phyloP scores from a whole-genome alignment of 768 basidiomycete species.

The Boletus sp. region DNA sequence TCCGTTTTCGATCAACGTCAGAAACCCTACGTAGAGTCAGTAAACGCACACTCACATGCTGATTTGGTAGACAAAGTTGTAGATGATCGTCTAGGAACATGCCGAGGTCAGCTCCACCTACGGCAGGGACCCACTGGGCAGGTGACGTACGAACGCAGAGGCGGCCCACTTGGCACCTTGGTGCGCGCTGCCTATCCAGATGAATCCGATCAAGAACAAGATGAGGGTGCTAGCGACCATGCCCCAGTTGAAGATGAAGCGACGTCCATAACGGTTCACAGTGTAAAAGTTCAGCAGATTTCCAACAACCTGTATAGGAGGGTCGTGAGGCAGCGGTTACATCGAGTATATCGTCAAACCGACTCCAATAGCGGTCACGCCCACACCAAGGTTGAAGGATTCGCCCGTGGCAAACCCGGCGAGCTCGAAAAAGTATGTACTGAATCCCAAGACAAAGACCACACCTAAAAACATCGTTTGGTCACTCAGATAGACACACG shows the following conservation, averaged over 20 bases:
- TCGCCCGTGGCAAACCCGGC: constrained; percentile 29
- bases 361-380: constrained; percentile 29
- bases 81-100: constrained; percentile 25
- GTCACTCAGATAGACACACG: background rate
- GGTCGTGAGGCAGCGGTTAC: background rate
- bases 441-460: constrained; percentile 28
- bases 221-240: constrained; percentile 24
- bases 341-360: background rate
- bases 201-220: constrained; percentile 27
- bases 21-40: background rate
- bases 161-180: constrained; percentile 23
- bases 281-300: constrained; percentile 28
- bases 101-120: background rate
- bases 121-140: no score
- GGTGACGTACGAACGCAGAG: constrained; percentile 19
- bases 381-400: constrained; percentile 34
- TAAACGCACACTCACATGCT: constrained; percentile 18
- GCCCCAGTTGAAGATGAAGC: constrained; percentile 30
- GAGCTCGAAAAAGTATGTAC: constrained; percentile 38
- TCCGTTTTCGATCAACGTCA: background rate
- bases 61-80: constrained; percentile 30
- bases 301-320: constrained; percentile 18
- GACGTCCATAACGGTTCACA: constrained; percentile 23
- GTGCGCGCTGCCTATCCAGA: constrained; percentile 19
- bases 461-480: constrained; percentile 14